Evolutionary conservation across 768 basidiomycete genomes (phyloP).

Genomic region (Dictyophora rubrovolvata): DNA sequence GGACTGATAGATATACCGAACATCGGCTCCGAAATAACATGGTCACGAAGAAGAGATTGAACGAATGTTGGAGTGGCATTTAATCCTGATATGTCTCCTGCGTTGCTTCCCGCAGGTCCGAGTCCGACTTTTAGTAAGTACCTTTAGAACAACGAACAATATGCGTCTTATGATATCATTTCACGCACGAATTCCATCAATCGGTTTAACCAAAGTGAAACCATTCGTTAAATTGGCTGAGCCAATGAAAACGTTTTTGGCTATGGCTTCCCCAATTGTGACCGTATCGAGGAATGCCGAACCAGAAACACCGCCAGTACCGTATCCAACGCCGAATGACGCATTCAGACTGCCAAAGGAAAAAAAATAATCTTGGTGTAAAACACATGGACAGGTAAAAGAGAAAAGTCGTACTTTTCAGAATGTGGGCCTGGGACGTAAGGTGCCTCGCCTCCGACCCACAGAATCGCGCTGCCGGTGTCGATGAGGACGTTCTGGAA

Average conservation of each 20-base stretch:
- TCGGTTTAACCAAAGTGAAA: constrained; percentile 2
- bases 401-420: background rate
- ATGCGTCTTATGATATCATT: background rate
- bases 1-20: constrained; percentile 7
- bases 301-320: constrained; percentile 1
- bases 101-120: constrained; percentile 4
- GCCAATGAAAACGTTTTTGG: background rate
- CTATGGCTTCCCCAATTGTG: constrained; percentile 2
- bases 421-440: constrained; percentile 1
- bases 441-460: constrained; percentile 2
- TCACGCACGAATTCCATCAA: constrained; percentile 8
- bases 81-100: background rate
- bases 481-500: constrained; percentile 5
- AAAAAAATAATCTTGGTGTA: background rate
- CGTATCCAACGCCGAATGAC: constrained; percentile 4
- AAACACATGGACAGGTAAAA: background rate
- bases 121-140: background rate
- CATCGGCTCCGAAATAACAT: background rate
- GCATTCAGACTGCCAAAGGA: background rate
- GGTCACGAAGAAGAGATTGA: background rate
- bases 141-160: background rate
- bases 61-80: constrained; percentile 5
- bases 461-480: constrained; percentile 8
- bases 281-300: constrained; percentile 2
- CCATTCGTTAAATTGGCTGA: background rate